phyloP scores from a whole-genome alignment of 169 alveolate species.

The Perkinsus marinus region DNA sequence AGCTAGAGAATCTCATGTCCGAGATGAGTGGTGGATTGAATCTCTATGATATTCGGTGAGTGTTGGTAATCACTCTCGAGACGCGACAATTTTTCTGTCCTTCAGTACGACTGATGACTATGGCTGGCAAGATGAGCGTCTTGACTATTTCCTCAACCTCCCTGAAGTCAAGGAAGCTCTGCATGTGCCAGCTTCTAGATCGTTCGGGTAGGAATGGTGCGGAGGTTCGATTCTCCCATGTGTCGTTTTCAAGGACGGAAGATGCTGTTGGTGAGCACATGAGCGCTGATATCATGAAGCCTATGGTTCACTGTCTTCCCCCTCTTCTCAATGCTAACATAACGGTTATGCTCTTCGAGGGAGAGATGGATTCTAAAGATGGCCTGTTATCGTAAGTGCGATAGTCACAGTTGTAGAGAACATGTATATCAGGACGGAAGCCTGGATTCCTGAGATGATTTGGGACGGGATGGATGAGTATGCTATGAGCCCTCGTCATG shows the following conservation, averaged over 20 bases:
- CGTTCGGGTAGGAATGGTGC: neutral
- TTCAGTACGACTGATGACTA: neutral
- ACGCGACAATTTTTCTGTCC: neutral
- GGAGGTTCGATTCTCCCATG: neutral
- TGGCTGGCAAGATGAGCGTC: neutral
- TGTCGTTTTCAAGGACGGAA: neutral
- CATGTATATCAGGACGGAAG: neutral
- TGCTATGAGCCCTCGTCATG: neutral
- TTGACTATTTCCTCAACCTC: neutral
- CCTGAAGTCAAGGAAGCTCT: neutral
- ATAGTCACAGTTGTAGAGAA: neutral
- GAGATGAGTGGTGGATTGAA: neutral
- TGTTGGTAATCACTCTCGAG: neutral
- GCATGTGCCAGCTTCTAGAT: neutral
- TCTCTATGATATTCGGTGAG: neutral
- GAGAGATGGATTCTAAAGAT: neutral
- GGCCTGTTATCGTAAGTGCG: neutral
- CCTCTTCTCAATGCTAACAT: neutral
- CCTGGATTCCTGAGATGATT: neutral
- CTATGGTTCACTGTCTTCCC: neutral
- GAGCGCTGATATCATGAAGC: neutral
- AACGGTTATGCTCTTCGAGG: neutral
- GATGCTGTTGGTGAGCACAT: neutral
- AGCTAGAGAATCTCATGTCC: neutral
- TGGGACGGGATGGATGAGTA: neutral